Evolutionary conservation across 306 rosid species (phyloP).

Genomic region (Ziziphus jujuba): DNA sequence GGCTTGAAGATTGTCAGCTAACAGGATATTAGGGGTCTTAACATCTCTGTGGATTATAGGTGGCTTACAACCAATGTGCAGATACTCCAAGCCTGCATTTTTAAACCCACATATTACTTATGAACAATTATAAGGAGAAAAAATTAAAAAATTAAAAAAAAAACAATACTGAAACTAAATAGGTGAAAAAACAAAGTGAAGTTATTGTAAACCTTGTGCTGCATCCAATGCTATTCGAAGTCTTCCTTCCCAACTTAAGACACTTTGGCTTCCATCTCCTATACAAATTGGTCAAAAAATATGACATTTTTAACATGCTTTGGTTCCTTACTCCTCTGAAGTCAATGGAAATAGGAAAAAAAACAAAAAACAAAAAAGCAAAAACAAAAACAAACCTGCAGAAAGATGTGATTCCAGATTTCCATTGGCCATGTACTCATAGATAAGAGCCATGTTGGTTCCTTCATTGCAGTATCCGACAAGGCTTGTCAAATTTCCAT

Average conservation of each 20-base stretch:
- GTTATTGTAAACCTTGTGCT: conserved; percentile 29
- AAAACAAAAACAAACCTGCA: conserved; percentile 31
- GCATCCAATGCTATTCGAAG: conserved; percentile 34
- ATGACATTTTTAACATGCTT: neutral
- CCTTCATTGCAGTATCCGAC: conserved; percentile 39
- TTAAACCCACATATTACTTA: neutral
- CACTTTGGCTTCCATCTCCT: conserved; percentile 2
- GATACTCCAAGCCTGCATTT: conserved; percentile 42
- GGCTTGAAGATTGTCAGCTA: conserved; percentile 36
- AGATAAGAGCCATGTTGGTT: conserved; percentile 32
- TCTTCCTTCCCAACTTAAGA: conserved; percentile 31
- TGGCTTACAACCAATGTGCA: conserved; percentile 42
- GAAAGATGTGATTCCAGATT: conserved; percentile 32
- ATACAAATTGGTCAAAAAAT: neutral
- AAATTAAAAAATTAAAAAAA: too few species aligned
- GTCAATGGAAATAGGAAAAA: too few species aligned
- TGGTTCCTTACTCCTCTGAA: neutral
- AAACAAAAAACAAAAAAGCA: too few species aligned
- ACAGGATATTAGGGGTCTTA: conserved; percentile 37
- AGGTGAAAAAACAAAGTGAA: neutral
- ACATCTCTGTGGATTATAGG: conserved; percentile 42
- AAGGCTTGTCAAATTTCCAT: conserved; percentile 46
- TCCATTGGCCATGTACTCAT: conserved; percentile 44
- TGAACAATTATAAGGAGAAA: too few species aligned
- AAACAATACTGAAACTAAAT: neutral